Evolutionary conservation across 139 green algal genomes (phyloP), one percentile per base, ranked within the genome.

Genomic region (Desmodesmus armatus): DNA sequence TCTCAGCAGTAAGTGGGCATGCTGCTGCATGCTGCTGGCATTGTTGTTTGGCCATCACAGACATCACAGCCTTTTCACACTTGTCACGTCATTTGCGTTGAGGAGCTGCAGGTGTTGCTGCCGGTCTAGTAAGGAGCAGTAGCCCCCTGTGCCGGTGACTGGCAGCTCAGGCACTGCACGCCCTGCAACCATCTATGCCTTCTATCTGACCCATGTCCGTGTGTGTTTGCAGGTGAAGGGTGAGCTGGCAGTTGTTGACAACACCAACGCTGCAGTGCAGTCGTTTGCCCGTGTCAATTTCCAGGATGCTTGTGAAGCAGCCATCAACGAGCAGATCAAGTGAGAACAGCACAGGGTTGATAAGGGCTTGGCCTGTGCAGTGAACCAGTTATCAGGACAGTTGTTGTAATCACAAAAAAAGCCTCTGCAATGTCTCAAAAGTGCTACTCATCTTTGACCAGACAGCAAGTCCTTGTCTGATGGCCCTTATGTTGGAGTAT

Each of bases 321-420:
- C 94, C 9, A 91, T 99, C 69, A 99, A 99, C 87, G 96, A 99
- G 90, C 97, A 99, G 84, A 98, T 99, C 93, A 99, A 98, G 95
- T 98, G 76, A 91, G 94, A 79, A n/a, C 6, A n/a, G 17, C 33
- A n/a, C 31, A 35, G 47, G 19, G 19, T 39, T 11, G 25, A 13
- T 25, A 47, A 49, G 23, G 63, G 63, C 25, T 21, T 21, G 23
- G 63, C 63, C 63, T 21, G 23, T 13, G 63, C 69, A n/a, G n/a
- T n/a, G n/a, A n/a, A n/a, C n/a, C n/a, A n/a, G n/a, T n/a, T n/a
- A n/a, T n/a, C 31, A 27, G 4, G 6, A 21, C 69, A 76, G 69
- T 39, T 25, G 69, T 39, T 55, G 66, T 39, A 75, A 41, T 39
- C 51, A 21, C 69, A 76, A 39, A 37, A 33, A 0, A 7, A 15